Evolutionary conservation across 441 rosid genomes (phyloP).

Genomic region (Omphalea diandra): DNA sequence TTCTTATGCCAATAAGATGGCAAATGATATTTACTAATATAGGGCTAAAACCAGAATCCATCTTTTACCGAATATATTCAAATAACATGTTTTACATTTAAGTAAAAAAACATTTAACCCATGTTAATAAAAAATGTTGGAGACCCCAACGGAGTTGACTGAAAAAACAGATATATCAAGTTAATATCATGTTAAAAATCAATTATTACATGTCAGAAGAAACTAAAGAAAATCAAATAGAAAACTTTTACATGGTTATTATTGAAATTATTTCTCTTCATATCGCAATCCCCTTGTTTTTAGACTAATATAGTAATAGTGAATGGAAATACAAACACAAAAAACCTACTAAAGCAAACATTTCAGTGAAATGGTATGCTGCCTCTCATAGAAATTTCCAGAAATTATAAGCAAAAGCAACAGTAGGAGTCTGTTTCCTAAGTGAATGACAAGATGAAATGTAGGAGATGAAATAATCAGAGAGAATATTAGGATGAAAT

Average conservation of each 20-base stretch:
- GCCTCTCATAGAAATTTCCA: too few species aligned
- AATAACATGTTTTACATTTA: not conserved
- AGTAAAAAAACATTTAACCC: not conserved
- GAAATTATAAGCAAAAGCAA: too few species aligned
- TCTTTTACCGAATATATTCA: not conserved
- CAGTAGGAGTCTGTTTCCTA: not conserved
- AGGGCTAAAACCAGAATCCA: not conserved
- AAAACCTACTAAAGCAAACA: too few species aligned
- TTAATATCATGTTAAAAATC: not conserved
- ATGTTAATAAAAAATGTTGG: slow-evolving; percentile 2
- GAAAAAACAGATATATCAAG: too few species aligned
- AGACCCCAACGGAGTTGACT: not conserved
- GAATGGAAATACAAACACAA: too few species aligned
- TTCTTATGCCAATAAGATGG: not conserved
- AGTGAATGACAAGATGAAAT: not conserved
- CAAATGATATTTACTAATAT: not conserved
- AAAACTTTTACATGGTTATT: not conserved
- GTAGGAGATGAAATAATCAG: not conserved
- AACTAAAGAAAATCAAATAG: not conserved
- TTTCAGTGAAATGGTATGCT: too few species aligned
- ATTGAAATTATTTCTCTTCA: not conserved
- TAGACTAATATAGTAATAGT: too few species aligned
- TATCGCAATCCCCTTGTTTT: too few species aligned
- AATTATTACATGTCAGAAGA: not conserved
- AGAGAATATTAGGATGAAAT: not conserved